Evolutionary conservation across 2,329 filamentous ascomycete species (phyloP), one percentile per base, ranked within the genome.

Genomic region (Aspergillus persii): DNA sequence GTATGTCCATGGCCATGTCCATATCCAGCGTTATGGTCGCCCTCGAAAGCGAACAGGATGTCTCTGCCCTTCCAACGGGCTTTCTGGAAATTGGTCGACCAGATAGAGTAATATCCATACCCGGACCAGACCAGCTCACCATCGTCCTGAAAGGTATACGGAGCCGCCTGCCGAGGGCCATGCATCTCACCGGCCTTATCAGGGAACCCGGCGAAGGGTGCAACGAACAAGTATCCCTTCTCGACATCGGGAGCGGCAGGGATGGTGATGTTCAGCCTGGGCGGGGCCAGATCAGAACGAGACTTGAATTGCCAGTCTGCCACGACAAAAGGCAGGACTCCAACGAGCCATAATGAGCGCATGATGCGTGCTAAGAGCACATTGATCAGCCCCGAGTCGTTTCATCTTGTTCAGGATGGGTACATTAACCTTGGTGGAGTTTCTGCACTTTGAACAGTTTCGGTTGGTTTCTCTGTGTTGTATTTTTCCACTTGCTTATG

Each of bases 101-200:
- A 84, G 66, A 80, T 80, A 33, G 77, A 79, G 63, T 80, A 83
- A 64, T 81, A 79, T 3, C 77, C 78, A 56, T 83, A 83, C 2
- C 84, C 82, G 0, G 83, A 85, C 83, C 83, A 86, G 26, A 86
- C 74, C 0, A 86, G 74, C 53, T 85, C 81, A 1, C 83, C 83
- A 33, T 82, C 71, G 63, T 84, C 78, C 5, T 77, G 76, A 63
- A 84, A 80, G 63, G 86, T 86, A 66, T 86, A 86, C 0, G 83
- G 80, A 0, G 75, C 82, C 1, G 81, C 76, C 68, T 85, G 83
- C 4, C 78, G 76, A 2, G 83, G 82, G 0, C 68, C 65, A 31
- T 69, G 68, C 36, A 64, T 63, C 36, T 66, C 58, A 27, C 53
- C 54, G 3, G 52, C 47, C 6, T 48, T 61, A 41, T 61, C 59